Evolutionary conservation across 1,284 basidiomycete species (phyloP), one percentile per base, ranked within the genome.

Genomic region (Leccinum pachyderme): DNA sequence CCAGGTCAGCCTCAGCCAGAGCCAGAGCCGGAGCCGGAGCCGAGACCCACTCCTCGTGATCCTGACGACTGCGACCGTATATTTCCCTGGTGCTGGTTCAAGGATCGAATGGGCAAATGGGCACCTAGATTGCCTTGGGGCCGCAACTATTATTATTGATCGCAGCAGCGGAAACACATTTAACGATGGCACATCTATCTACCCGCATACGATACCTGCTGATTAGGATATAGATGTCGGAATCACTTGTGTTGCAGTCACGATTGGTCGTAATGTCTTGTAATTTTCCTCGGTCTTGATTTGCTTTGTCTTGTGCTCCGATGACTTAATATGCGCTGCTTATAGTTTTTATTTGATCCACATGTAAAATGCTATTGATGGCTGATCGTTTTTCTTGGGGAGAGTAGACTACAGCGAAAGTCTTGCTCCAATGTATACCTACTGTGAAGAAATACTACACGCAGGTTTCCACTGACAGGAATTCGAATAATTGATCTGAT

Each of bases 11-110:
- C 71, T 0, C 52, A 57, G 1, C 72, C 70, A 0, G 56, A 64
- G 24, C 68, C 71, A 0, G 52, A 57, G 1, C 72, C 70, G 0
- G 56, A 64, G 22, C 70, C 71, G 0, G 37, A 56, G 22, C 72
- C 69, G 1, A 53, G 54, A 48, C 72, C 72, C 0, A 59, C 39
- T 4, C 73, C 73, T 0, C 67, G 63, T 39, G 49, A 66, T 35
- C 72, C 73, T 9, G 72, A 64, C 5, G 70, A 73, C 33, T 72
- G 71, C 15, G 54, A 60, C 12, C 39, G 25, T 24, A 2, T n/a
- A 2, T 51, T 61, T 3, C 68, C 71, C 9, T 68, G 59, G 64
- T 72, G 69, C 53, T 72, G 61, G 63, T 45, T 63, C 50, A 69
- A 58, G 55, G 35, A 58, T n/a, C 59, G 56, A 12, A 0, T 62